Conservation (phyloP, 805 yeast species). For the Isabelozyma rhagii region DNA sequence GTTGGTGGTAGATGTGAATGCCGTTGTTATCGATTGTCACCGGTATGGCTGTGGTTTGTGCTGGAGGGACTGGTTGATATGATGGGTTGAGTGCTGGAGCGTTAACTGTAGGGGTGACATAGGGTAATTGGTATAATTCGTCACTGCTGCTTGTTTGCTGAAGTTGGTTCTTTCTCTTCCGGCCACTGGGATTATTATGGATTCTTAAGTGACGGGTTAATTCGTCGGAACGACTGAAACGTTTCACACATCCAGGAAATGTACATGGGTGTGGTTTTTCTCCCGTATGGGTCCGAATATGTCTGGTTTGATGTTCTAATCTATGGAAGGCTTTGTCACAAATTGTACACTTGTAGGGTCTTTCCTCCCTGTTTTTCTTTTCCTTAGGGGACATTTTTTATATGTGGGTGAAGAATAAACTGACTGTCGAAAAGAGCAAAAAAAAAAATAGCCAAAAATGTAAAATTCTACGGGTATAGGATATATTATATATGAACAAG, state of each 20-base stretch:
- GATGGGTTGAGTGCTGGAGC: not conserved
- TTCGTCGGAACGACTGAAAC: constrained; percentile 80
- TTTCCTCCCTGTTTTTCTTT: constrained; percentile 24
- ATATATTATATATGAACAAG: not conserved
- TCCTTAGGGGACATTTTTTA: constrained; percentile 4
- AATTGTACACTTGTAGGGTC: constrained; percentile 83
- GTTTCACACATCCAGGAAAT: constrained; percentile 79
- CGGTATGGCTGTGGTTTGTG: constrained; percentile 16
- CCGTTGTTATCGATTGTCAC: constrained; percentile 30
- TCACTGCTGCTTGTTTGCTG: not conserved
- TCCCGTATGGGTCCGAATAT: constrained; percentile 89
- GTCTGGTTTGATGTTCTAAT: constrained; percentile 87
- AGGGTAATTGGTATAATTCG: not conserved
- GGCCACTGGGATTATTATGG: constrained; percentile 57
- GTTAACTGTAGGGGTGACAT: not conserved
- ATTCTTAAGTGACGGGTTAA: constrained; percentile 81
- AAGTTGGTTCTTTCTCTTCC: constrained; percentile 35
- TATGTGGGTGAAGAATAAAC: not conserved
- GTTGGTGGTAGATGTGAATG: constrained; percentile 26
- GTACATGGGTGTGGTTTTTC: constrained; percentile 87
- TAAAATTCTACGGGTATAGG: not conserved
- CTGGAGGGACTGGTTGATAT: not conserved
- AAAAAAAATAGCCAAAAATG: too few species aligned
- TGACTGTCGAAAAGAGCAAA: not conserved
- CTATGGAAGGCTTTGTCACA: constrained; percentile 87